Evolutionary conservation across 2,329 filamentous ascomycete species (phyloP), one percentile per base, ranked within the genome.

Genomic region (Colletotrichum ledebouriae): DNA sequence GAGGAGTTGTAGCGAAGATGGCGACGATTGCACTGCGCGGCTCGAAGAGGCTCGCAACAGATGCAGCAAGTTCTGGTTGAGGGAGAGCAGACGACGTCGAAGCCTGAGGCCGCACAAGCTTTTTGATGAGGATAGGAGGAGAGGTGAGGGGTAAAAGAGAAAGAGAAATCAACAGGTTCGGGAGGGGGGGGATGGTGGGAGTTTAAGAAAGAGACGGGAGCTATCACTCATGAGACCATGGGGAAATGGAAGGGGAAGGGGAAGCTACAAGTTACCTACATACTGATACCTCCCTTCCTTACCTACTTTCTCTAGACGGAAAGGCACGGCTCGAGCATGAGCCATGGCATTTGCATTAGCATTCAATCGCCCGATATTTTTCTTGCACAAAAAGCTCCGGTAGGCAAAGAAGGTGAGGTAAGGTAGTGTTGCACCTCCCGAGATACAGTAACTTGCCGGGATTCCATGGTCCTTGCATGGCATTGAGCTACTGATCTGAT

Each of bases 201-300:
- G 56, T 49, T 68, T 60, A 65, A 65, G 65, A 68, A 65, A 59
- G 55, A 56, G 55, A 49, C 15, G 47, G 49, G 10, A 52, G 47
- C 46, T 55, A 39, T 42, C 53, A 58, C 12, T 25, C 37, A 47
- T 20, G 49, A 44, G 34, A 50, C 44, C 46, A 49, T 50, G 61
- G 65, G 33, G 39, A 20, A 15, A 63, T 29, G 37, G 33, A 47
- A 53, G 42, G 22, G 39, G 6, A 15, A 67, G 50, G 37, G 41
- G 39, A 67, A 47, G 55, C 44, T 56, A 67, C 55, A 58, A 44
- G 29, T 20, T 41, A 25, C 58, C 46, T 60, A 29, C 29, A 6
- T 29, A 29, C 29, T 7, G 29, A 6, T 29, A 29, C 29, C 7
- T 29, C 2, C 6, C 29, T 9, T 7, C 29, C 29, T 29, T 4